Conservation (phyloP, 768 basidiomycete species). For the Dictyophora rubrovolvata region DNA sequence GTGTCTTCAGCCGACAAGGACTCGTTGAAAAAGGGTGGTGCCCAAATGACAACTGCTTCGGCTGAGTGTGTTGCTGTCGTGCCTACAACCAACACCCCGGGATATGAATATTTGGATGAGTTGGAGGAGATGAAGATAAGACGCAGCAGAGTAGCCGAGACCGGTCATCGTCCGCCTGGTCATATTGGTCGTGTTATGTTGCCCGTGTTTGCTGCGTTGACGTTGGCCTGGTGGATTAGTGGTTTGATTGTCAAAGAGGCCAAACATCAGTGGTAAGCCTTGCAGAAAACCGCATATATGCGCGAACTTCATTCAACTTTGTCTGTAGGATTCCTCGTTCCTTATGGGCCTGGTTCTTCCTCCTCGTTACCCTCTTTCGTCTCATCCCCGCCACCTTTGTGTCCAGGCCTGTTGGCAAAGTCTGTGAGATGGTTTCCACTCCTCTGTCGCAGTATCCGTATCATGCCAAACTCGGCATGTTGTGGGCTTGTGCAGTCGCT, state of each 20-base stretch:
- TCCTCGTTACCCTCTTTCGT: conserved; percentile 4
- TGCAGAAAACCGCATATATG: neutral
- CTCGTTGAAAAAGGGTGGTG: neutral
- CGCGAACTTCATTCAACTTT: neutral
- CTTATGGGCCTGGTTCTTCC: conserved; percentile 8
- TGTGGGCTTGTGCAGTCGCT: conserved; percentile 2
- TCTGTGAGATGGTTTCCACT: neutral
- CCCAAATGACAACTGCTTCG: neutral
- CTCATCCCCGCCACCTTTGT: neutral
- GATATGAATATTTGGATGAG: neutral
- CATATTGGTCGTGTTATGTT: neutral
- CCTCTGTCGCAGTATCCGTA: neutral
- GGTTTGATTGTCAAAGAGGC: neutral
- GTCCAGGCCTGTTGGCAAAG: neutral
- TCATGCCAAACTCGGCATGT: neutral
- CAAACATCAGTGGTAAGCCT: conserved; percentile 1
- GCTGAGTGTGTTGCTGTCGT: neutral
- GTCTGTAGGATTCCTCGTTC: neutral
- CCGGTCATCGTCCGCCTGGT: neutral
- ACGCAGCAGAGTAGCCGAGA: neutral
- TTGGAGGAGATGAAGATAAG: neutral
- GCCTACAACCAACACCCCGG: neutral
- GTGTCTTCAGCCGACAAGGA: neutral
- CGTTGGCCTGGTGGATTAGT: conserved; percentile 4
- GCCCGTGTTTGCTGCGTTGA: neutral